Evolutionary conservation across 108 stramenopile genomes (phyloP), one percentile per base, ranked within the genome.

Genomic region (Cyclotella choctawhatcheeana): DNA sequence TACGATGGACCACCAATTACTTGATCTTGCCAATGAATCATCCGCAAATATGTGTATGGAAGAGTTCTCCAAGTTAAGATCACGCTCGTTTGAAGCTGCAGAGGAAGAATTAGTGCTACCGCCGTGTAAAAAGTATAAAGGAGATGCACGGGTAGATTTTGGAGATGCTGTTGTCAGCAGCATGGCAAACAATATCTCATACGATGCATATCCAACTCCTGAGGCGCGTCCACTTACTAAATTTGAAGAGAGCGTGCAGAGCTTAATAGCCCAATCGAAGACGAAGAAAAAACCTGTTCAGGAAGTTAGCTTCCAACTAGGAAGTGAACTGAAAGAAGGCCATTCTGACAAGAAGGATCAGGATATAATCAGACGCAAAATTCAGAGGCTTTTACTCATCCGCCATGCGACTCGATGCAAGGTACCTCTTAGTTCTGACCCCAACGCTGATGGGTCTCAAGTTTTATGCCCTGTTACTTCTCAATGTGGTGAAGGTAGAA

Each of bases 301-400:
- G 6, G 14, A 58, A 5, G 20, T 5, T 14, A 3, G n/a, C n/a
- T n/a, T n/a, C n/a, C n/a, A n/a, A n/a, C n/a, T n/a, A n/a, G n/a
- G n/a, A n/a, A n/a, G n/a, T n/a, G n/a, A n/a, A n/a, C n/a, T n/a
- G n/a, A n/a, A n/a, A n/a, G n/a, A n/a, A n/a, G n/a, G n/a, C n/a
- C n/a, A n/a, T 14, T 30, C 45, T 20, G 51, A 47, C 2, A 63
- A 58, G 34, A 74, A 44, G 44, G 63, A 74, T 17, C 54, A 45
- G 29, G 50, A 51, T 24, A 66, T 65, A 10, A 34, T 78, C 17
- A 26, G 55, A 59, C 69, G 77, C 16, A 78, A 78, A 61, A 44
- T 78, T 26, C 69, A 71, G 61, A 65, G 77, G 33, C 77, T 78
- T 37, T 69, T 78, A 43, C 69, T 78, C 18, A 65, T 78, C 25